A percentile compares a stretch with the other conserved stretches of the same genome.
These are phyloP conservation scores for Mucor indicus DNA, from an alignment of 371 early-diverging fungal genomes.

Conservation along the genomic window DNA sequence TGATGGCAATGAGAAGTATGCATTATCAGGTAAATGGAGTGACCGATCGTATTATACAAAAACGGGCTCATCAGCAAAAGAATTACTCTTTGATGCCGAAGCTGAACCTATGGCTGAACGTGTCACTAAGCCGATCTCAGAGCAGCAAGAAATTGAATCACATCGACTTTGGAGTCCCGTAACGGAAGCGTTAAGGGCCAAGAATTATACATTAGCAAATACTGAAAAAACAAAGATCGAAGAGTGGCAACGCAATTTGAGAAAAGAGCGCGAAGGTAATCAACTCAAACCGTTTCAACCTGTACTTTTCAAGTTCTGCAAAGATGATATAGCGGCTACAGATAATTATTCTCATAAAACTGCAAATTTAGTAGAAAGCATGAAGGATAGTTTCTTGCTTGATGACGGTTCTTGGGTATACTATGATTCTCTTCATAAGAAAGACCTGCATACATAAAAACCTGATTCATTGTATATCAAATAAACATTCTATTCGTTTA, in stretches of 20 bases:
- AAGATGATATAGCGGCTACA: constrained; percentile 26
- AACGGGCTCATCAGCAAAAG: constrained; percentile 7
- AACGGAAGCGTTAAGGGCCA: constrained; percentile 59
- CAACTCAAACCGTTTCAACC: constrained; percentile 35
- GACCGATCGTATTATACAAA: constrained; percentile 44
- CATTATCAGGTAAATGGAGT: constrained; percentile 62
- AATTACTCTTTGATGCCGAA: constrained; percentile 62
- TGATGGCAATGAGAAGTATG: constrained; percentile 24
- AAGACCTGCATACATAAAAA: too few species aligned
- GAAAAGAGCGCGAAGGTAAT: constrained; percentile 57
- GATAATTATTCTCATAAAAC: constrained; percentile 11
- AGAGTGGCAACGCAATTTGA: constrained; percentile 64
- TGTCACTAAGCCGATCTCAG: constrained; percentile 48
- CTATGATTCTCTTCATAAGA: constrained; percentile 32
- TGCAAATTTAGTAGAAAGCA: background rate
- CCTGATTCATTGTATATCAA: too few species aligned
- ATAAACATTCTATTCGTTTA: too few species aligned
- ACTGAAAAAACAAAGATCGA: constrained; percentile 69
- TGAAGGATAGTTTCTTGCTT: constrained; percentile 22
- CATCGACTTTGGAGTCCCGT: constrained; percentile 71
- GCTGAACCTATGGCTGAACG: constrained; percentile 52
- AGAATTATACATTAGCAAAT: constrained; percentile 64
- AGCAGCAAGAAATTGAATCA: constrained; percentile 68
- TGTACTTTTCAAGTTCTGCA: constrained; percentile 48
- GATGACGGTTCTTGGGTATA: constrained; percentile 46